Evolutionary conservation across 192 early-diverging fungal genomes (phyloP).

Genomic region (Coemansia sp.): DNA sequence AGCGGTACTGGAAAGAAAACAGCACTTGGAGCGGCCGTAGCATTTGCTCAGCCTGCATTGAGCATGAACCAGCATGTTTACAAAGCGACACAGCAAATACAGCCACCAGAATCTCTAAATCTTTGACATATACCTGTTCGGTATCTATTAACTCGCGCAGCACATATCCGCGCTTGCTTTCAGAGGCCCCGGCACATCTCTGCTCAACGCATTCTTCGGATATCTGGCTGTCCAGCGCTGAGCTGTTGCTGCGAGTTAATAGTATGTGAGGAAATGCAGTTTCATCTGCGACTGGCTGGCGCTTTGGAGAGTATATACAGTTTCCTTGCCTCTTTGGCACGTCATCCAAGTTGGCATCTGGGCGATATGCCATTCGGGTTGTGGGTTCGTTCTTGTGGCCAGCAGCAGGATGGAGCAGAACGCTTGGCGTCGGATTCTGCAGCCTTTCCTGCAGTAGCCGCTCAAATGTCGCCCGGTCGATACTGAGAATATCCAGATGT

Average conservation of each 20-base stretch:
- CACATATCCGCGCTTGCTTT: conserved; percentile 36
- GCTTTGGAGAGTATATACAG: conserved; percentile 3
- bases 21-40: conserved; percentile 32
- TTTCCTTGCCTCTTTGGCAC: conserved; percentile 24
- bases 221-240: neutral
- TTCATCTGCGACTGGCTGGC: too few relatives aligned
- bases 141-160: conserved; percentile 52
- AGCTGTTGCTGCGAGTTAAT: neutral
- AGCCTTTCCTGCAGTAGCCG: conserved; percentile 19
- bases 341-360: conserved; percentile 1
- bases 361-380: neutral
- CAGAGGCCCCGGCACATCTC: neutral
- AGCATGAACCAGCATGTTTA: conserved; percentile 18
- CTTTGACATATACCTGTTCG: conserved; percentile 54
- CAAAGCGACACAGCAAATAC: conserved; percentile 39
- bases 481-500: conserved; percentile 8
- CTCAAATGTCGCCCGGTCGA: conserved; percentile 27
- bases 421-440: conserved; percentile 26
- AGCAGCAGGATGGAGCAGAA: conserved; percentile 6
- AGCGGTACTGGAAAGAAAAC: conserved; percentile 35
- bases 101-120: conserved; percentile 50
- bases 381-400: neutral
- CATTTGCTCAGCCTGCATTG: conserved; percentile 22
- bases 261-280: too few relatives aligned
- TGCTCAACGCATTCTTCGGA: neutral